phyloP scores from a whole-genome alignment of 2,329 filamentous ascomycete species.

The Diplocarpon mali region DNA sequence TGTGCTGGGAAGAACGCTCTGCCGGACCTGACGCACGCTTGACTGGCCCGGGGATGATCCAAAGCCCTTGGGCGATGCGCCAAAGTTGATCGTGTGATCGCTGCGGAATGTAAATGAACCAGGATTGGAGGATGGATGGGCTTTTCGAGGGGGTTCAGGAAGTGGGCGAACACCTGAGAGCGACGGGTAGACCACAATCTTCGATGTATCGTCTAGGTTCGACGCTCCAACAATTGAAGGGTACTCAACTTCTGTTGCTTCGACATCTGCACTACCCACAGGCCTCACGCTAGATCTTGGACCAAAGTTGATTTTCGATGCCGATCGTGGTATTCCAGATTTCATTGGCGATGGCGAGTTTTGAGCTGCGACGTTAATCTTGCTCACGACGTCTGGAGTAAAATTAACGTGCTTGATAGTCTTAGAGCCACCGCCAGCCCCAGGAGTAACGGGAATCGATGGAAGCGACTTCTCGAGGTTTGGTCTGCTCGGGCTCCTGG shows the following conservation, averaged over 20 bases:
- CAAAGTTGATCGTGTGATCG: constrained; percentile 53
- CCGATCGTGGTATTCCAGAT: constrained; percentile 34
- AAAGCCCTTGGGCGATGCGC: constrained; percentile 37
- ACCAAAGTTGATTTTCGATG: constrained; percentile 29
- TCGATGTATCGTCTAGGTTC: constrained; percentile 5
- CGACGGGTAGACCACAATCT: constrained; percentile 23
- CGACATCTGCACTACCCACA: constrained; percentile 14
- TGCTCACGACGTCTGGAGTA: constrained; percentile 49
- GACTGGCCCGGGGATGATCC: constrained; percentile 47
- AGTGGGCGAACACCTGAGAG: constrained; percentile 21
- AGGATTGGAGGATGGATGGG: constrained; percentile 32
- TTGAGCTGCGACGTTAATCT: constrained; percentile 35
- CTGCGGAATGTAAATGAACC: constrained; percentile 55
- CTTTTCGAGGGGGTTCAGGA: constrained; percentile 14
- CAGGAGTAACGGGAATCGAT: constrained; percentile 48
- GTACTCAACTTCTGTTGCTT: constrained; percentile 35
- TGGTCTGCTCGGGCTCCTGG: constrained; percentile 34
- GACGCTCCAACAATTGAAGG: constrained; percentile 38
- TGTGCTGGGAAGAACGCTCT: constrained; percentile 34
- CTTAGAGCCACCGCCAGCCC: constrained; percentile 37
- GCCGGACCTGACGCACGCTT: constrained; percentile 48
- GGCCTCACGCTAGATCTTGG: constrained; percentile 26
- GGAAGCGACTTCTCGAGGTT: constrained; percentile 45
- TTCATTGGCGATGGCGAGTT: constrained; percentile 48
- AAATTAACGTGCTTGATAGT: constrained; percentile 67